A percentile compares a stretch with the other conserved stretches of the same genome.
Conservation (phyloP, 768 basidiomycete species). For the Terana coerulea region DNA sequence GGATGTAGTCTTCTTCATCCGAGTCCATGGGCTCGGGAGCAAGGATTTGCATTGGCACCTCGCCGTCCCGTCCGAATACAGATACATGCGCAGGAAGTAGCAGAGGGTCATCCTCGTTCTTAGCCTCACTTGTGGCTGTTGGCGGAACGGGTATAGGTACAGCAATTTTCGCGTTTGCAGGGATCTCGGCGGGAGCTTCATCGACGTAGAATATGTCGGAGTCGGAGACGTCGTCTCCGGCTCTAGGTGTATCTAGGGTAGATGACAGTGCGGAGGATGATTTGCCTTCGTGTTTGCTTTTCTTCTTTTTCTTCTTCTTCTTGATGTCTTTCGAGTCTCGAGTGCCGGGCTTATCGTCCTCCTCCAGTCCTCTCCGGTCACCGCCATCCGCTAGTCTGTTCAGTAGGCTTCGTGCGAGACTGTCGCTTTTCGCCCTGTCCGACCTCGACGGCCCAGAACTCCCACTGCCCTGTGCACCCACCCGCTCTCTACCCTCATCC, state of each 20-base stretch:
- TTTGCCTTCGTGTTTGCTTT: conserved; percentile 6
- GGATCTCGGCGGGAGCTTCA: conserved; percentile 35
- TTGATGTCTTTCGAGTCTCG: background rate
- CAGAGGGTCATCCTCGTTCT: conserved; percentile 24
- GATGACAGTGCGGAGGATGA: no score
- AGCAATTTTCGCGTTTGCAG: conserved; percentile 19
- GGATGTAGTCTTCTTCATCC: conserved; percentile 64
- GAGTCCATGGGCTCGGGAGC: conserved; percentile 37
- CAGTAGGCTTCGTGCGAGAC: conserved; percentile 12
- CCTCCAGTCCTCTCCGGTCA: conserved; percentile 1
- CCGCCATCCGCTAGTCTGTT: conserved; percentile 4
- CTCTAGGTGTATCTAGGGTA: background rate
- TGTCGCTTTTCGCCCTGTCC: background rate
- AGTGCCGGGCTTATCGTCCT: background rate
- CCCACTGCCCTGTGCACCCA: background rate
- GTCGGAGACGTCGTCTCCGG: background rate
- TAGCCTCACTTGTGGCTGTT: conserved; percentile 11
- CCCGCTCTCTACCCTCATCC: conserved; percentile 14
- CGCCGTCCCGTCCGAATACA: conserved; percentile 29
- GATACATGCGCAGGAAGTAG: conserved; percentile 71
- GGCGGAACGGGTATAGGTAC: conserved; percentile 5
- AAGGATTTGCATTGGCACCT: conserved; percentile 41
- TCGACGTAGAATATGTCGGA: conserved; percentile 49
- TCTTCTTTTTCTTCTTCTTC: conserved; percentile 7
- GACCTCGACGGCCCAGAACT: background rate